Evolutionary conservation across 192 early-diverging fungal species (phyloP).

Genomic region (Mycoemilia scoparia): DNA sequence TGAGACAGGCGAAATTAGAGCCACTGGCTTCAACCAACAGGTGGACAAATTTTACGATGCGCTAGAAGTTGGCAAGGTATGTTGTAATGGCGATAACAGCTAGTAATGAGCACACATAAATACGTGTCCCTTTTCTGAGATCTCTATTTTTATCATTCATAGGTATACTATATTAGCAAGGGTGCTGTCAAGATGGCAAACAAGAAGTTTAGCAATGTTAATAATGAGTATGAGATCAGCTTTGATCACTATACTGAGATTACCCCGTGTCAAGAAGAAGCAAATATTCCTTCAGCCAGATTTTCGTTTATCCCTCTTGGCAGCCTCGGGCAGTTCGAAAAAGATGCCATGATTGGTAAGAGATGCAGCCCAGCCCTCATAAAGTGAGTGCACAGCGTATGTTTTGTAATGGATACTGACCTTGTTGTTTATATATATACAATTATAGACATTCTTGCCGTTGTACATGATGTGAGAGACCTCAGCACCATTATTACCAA

Average conservation of each 20-base stretch:
- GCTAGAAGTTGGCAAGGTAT: slow-evolving; percentile 58
- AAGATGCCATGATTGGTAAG: too few species aligned
- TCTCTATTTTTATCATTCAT: slow-evolving; percentile 10
- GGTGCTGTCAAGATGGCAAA: slow-evolving; percentile 69
- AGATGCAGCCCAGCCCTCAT: too few species aligned
- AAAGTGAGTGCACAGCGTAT: neutral
- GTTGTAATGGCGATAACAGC: too few species aligned
- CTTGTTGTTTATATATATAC: too few species aligned
- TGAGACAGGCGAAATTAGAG: slow-evolving; percentile 81
- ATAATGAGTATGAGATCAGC: slow-evolving; percentile 86
- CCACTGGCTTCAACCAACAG: slow-evolving; percentile 81
- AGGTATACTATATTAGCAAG: slow-evolving; percentile 72
- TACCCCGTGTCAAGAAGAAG: slow-evolving; percentile 24
- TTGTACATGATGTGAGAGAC: slow-evolving; percentile 45
- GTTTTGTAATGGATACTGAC: slow-evolving; percentile 3
- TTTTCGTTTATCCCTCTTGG: slow-evolving; percentile 56
- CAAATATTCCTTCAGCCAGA: slow-evolving; percentile 18
- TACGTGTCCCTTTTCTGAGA: neutral
- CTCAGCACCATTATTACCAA: slow-evolving; percentile 41
- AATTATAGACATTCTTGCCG: slow-evolving; percentile 63
- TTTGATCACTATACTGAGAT: slow-evolving; percentile 56
- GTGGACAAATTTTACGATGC: slow-evolving; percentile 60
- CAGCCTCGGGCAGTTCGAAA: slow-evolving; percentile 46
- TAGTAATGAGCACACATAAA: too few species aligned
- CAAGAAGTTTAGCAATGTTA: slow-evolving; percentile 56